Evolutionary conservation across 129 eudicot species (phyloP).

Genomic region (Escallonia herrerae): DNA sequence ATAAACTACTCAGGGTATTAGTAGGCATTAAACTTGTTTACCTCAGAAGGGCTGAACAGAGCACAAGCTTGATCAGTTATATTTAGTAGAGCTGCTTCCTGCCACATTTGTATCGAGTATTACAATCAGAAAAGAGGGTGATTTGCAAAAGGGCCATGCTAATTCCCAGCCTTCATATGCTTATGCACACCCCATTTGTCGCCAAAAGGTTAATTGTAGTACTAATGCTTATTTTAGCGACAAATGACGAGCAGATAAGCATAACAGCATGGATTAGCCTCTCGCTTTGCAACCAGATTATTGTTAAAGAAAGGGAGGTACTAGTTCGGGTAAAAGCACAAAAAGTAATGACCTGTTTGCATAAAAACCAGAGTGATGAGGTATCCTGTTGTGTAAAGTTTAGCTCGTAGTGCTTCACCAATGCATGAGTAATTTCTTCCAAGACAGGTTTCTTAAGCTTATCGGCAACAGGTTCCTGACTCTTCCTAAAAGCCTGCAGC

Average conservation of each 20-base stretch:
- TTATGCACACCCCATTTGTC: too few relatives aligned
- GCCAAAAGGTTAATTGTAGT: too few relatives aligned
- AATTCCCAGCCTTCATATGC: too few relatives aligned
- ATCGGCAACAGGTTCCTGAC: constrained; percentile 72
- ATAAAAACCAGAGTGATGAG: constrained; percentile 80
- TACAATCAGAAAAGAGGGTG: constrained; percentile 1
- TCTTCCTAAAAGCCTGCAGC: constrained; percentile 68
- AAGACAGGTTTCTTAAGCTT: constrained; percentile 79
- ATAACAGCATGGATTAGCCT: too few relatives aligned
- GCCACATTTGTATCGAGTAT: constrained; percentile 1
- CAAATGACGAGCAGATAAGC: too few relatives aligned
- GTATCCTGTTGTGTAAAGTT: constrained; percentile 65
- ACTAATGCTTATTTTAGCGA: too few relatives aligned
- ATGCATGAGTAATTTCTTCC: constrained; percentile 51
- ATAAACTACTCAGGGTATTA: not conserved
- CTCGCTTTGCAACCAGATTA: not conserved
- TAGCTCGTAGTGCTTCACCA: constrained; percentile 53
- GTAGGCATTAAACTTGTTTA: constrained; percentile 17
- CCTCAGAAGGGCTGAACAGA: constrained; percentile 80
- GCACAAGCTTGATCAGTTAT: constrained; percentile 86
- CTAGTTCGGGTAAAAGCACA: not conserved
- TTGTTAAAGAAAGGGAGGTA: not conserved
- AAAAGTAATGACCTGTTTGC: constrained; percentile 66
- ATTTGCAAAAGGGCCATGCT: too few relatives aligned
- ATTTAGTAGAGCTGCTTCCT: constrained; percentile 86